Evolutionary conservation across 176 grass and related monocot genomes (phyloP).

Genomic region (Poa pratensis): DNA sequence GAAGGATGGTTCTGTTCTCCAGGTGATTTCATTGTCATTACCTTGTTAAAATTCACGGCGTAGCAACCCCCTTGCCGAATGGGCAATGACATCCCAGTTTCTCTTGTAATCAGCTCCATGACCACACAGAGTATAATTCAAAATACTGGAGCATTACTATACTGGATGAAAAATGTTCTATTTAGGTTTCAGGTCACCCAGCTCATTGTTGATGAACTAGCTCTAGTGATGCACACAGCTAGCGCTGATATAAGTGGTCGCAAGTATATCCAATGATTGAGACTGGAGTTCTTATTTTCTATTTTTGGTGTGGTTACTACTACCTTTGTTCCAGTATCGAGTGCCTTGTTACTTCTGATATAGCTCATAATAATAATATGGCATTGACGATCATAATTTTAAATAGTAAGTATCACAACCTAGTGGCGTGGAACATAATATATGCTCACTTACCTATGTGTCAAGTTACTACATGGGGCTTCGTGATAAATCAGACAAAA

Average conservation of each 20-base stretch:
- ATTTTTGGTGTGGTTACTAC: not conserved
- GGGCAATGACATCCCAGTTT: constrained; percentile 16
- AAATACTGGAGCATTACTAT: constrained; percentile 21
- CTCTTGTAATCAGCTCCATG: constrained; percentile 16
- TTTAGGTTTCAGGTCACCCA: not conserved
- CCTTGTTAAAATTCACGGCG: constrained; percentile 29
- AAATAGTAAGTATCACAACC: not conserved
- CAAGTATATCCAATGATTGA: not conserved
- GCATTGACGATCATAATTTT: not conserved
- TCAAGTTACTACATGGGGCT: not conserved
- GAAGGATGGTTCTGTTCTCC: constrained; percentile 95
- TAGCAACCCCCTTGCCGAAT: constrained; percentile 27
- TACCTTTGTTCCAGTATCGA: constrained; percentile 13
- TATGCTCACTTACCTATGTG: constrained; percentile 15
- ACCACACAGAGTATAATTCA: constrained; percentile 29
- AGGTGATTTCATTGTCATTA: constrained; percentile 57
- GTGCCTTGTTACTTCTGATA: not conserved
- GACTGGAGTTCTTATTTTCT: not conserved
- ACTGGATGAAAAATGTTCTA: constrained; percentile 30
- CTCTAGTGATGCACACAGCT: not conserved
- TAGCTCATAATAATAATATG: not conserved
- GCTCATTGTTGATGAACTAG: not conserved
- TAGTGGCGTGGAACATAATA: constrained; percentile 2
- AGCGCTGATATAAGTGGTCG: not conserved
- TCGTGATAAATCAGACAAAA: constrained; percentile 9